Evolutionary conservation across 805 yeast genomes (phyloP).

Genomic region (Allodekkera sacchari): DNA sequence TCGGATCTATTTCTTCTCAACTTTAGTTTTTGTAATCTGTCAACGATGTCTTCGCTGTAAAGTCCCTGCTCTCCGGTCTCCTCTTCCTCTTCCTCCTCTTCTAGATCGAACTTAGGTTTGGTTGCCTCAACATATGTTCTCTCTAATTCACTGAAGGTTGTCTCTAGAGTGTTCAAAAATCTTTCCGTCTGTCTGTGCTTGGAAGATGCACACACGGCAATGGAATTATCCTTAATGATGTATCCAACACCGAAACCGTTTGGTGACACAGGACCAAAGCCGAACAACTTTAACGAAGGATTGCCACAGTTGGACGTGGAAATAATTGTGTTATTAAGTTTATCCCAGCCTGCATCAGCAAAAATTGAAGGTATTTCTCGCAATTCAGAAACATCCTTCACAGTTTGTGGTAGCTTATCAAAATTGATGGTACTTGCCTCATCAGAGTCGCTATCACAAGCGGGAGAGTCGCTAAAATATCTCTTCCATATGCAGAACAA

Average conservation of each 20-base stretch:
- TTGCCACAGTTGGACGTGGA: conserved; percentile 90
- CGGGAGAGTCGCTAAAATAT: conserved; percentile 29
- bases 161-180: conserved; percentile 59
- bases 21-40: conserved; percentile 13
- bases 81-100: conserved; percentile 2
- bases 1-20: conserved; percentile 17
- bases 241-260: conserved; percentile 94
- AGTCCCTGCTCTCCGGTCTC: conserved; percentile 5
- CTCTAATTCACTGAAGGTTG: conserved; percentile 53
- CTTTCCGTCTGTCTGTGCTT: conserved; percentile 84
- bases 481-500: conserved; percentile 81
- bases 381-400: conserved; percentile 14
- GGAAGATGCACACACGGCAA: conserved; percentile 75
- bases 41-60: conserved; percentile 12
- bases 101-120: conserved; percentile 6
- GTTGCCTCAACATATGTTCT: conserved; percentile 33
- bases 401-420: conserved; percentile 17
- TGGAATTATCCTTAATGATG: conserved; percentile 71
- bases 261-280: conserved; percentile 84
- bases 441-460: conserved; percentile 13
- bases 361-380: conserved; percentile 62
- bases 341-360: conserved; percentile 84
- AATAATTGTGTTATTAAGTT: conserved; percentile 67
- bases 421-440: conserved; percentile 26
- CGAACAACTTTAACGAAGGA: conserved; percentile 78